These are phyloP conservation scores for Diaporthe citriasiana DNA, from an alignment of 2,329 filamentous ascomycete genomes.

Conservation along the genomic window DNA sequence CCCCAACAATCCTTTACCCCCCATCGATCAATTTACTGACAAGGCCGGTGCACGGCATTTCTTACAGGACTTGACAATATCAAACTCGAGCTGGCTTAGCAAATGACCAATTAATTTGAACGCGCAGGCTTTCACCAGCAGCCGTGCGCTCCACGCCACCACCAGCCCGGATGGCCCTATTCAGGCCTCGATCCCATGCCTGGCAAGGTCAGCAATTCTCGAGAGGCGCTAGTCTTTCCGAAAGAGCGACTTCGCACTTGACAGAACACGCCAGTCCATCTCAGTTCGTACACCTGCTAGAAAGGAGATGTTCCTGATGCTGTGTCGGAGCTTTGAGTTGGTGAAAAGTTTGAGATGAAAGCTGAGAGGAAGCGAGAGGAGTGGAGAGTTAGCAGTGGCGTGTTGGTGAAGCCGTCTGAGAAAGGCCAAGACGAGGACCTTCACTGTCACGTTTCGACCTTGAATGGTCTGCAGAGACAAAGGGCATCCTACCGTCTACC, in stretches of 20 bases:
- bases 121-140: not conserved
- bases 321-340: constrained; percentile 10
- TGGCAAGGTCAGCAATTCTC: not conserved
- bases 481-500: not conserved
- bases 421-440: not conserved
- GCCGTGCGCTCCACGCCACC: constrained; percentile 2
- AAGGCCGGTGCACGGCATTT: constrained; percentile 22
- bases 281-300: not conserved
- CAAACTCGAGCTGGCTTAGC: constrained; percentile 2
- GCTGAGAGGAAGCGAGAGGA: not conserved
- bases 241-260: not conserved
- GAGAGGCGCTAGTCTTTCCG: not conserved
- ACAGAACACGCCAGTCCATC: not conserved
- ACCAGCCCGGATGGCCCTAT: not conserved
- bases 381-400: not conserved
- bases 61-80: constrained; percentile 41
- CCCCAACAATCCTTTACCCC: not conserved
- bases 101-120: constrained; percentile 3
- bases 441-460: not conserved
- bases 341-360: constrained; percentile 7
- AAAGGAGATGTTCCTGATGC: not conserved
- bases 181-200: not conserved
- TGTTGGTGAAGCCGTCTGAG: not conserved
- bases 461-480: not conserved
- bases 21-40: constrained; percentile 33